Conservation (phyloP, 1,284 basidiomycete species). For the Lentinula novae-zelandiae region DNA sequence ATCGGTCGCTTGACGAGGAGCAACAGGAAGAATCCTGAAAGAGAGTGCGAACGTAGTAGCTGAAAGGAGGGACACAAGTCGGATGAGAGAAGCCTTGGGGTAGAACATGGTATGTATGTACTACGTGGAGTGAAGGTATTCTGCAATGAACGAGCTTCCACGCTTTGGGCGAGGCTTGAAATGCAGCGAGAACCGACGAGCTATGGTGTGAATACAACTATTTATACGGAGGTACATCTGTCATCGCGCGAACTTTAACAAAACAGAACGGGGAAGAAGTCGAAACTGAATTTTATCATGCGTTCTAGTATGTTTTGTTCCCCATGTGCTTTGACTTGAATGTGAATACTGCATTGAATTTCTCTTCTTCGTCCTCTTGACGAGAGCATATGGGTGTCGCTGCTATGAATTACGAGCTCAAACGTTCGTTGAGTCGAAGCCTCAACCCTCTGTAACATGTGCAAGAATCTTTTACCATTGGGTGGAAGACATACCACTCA, state of each 20-base stretch:
- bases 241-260: no score
- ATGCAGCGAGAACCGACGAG: neutral
- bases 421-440: neutral
- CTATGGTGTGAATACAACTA: neutral
- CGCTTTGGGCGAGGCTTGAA: neutral
- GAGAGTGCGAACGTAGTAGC: neutral
- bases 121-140: neutral
- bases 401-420: neutral
- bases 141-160: neutral
- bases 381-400: no score
- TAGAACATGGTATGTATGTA: neutral
- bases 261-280: no score
- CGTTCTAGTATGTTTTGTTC: no score
- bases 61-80: neutral
- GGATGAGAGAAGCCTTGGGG: neutral
- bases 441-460: neutral
- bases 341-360: no score
- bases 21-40: neutral
- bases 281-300: no score
- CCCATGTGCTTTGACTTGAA: no score
- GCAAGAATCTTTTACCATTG: neutral
- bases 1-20: conserved; percentile 2
- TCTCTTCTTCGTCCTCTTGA: no score
- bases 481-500: no score
- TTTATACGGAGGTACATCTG: no score